phyloP scores from a whole-genome alignment of 345 rosid species.

The Salix suchowensis region DNA sequence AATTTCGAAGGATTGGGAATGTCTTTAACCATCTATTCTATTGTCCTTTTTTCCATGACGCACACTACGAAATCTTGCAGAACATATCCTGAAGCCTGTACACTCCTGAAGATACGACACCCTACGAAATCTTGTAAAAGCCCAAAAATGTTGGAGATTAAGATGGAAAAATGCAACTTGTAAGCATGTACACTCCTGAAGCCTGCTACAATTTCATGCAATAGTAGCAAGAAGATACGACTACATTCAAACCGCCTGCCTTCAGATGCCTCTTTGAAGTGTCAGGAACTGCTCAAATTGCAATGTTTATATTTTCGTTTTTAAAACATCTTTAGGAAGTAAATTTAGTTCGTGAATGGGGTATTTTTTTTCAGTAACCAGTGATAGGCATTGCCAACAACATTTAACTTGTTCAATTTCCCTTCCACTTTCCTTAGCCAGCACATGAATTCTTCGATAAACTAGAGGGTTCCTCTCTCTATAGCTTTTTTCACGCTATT shows the following conservation, averaged over 20 bases:
- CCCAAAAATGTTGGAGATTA: not conserved
- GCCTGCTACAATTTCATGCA: not conserved
- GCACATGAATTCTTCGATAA: not conserved
- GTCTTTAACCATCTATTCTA: not conserved
- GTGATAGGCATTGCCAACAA: not conserved
- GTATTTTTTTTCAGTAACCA: not conserved
- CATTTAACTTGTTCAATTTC: not conserved
- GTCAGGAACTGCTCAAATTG: not conserved
- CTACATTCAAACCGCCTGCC: not conserved
- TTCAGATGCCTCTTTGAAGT: not conserved
- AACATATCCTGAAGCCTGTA: not conserved
- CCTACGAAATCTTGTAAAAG: not conserved
- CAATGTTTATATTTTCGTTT: not conserved
- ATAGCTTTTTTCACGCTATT: not conserved
- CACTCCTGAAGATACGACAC: too few species aligned
- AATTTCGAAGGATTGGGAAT: not conserved
- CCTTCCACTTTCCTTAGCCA: not conserved
- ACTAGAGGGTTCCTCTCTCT: not conserved
- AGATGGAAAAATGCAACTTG: not conserved
- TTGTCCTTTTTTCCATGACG: not conserved
- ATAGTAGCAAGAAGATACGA: not conserved
- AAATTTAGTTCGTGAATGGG: not conserved
- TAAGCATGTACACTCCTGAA: not conserved
- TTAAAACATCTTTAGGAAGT: not conserved
- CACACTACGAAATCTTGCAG: not conserved